phyloP scores from a whole-genome alignment of 1,284 basidiomycete genomes.

The Puccinia triticina region DNA sequence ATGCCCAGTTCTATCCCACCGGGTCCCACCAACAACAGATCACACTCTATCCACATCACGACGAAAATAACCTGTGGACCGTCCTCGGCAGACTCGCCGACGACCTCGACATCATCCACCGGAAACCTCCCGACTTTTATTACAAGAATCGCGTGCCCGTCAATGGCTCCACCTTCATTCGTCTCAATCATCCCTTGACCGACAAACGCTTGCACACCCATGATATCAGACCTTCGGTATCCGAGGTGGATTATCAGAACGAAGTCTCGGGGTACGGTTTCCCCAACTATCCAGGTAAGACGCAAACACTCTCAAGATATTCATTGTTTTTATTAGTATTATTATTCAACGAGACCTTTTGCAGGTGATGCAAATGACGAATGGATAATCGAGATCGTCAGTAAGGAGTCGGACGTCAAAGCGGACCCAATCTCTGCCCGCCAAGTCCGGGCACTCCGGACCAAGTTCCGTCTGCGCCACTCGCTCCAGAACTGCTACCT shows the following conservation, averaged over 20 bases:
- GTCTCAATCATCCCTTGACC: slow-evolving; percentile 78
- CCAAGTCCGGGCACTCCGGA: slow-evolving; percentile 77
- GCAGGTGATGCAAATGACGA: slow-evolving; percentile 84
- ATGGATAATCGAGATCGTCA: slow-evolving; percentile 86
- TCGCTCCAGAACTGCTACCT: slow-evolving; percentile 88
- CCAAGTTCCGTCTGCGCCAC: slow-evolving; percentile 82
- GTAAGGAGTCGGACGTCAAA: slow-evolving; percentile 55
- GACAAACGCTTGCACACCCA: slow-evolving; percentile 91
- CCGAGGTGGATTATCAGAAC: slow-evolving; percentile 98
- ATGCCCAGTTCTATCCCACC: slow-evolving; percentile 80
- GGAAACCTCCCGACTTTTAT: slow-evolving; percentile 23
- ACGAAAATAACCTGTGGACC: slow-evolving; percentile 87
- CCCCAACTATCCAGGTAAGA: slow-evolving; percentile 67
- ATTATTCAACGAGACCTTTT: neutral
- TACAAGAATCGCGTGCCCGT: slow-evolving; percentile 60
- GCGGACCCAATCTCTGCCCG: slow-evolving; percentile 71
- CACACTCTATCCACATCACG: slow-evolving; percentile 93
- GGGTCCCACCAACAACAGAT: slow-evolving; percentile 84
- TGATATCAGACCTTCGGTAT: slow-evolving; percentile 89
- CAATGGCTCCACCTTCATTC: slow-evolving; percentile 72
- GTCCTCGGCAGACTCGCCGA: slow-evolving; percentile 65
- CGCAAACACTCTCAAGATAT: neutral
- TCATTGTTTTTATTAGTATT: no score
- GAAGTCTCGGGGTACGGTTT: slow-evolving; percentile 96
- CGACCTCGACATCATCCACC: slow-evolving; percentile 67